These are phyloP conservation scores for Apiospora aurea DNA, from an alignment of 2,329 filamentous ascomycete genomes.

Conservation along the genomic window DNA sequence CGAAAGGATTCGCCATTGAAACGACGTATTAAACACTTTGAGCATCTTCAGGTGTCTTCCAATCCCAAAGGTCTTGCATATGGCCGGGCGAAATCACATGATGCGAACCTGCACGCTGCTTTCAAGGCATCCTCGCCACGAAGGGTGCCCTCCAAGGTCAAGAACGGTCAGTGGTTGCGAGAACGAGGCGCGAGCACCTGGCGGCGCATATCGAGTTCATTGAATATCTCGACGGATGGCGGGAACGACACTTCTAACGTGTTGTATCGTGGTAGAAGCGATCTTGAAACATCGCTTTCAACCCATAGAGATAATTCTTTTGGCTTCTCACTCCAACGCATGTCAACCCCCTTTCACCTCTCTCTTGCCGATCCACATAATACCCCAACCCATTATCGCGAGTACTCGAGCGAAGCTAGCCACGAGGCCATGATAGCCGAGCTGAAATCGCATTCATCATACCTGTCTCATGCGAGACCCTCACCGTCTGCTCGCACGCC, in stretches of 20 bases:
- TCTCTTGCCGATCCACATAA: slow-evolving; percentile 23
- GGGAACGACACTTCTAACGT: slow-evolving; percentile 23
- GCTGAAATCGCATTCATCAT: slow-evolving; percentile 11
- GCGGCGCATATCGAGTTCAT: slow-evolving; percentile 40
- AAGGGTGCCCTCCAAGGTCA: background rate
- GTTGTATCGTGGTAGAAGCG: background rate
- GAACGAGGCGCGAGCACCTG: slow-evolving; percentile 37
- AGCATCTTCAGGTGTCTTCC: slow-evolving; percentile 32
- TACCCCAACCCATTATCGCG: slow-evolving; percentile 3
- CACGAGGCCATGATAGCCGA: slow-evolving; percentile 25
- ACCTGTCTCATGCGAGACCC: background rate
- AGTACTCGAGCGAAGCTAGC: slow-evolving; percentile 28
- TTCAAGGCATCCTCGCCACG: slow-evolving; percentile 16
- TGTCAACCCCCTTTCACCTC: slow-evolving; percentile 31
- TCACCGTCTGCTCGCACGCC: background rate
- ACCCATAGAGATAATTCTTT: slow-evolving; percentile 31
- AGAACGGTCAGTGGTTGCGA: slow-evolving; percentile 36
- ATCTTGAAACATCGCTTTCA: background rate
- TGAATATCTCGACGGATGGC: slow-evolving; percentile 35
- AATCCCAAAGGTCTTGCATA: slow-evolving; percentile 8
- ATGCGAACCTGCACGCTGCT: slow-evolving; percentile 19
- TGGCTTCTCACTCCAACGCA: slow-evolving; percentile 32
- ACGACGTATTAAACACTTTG: slow-evolving; percentile 40
- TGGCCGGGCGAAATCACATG: slow-evolving; percentile 27
- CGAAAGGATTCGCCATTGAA: slow-evolving; percentile 38